Evolutionary conservation across 257 asterid species (phyloP).

Genomic region (Fraxinus excelsior): DNA sequence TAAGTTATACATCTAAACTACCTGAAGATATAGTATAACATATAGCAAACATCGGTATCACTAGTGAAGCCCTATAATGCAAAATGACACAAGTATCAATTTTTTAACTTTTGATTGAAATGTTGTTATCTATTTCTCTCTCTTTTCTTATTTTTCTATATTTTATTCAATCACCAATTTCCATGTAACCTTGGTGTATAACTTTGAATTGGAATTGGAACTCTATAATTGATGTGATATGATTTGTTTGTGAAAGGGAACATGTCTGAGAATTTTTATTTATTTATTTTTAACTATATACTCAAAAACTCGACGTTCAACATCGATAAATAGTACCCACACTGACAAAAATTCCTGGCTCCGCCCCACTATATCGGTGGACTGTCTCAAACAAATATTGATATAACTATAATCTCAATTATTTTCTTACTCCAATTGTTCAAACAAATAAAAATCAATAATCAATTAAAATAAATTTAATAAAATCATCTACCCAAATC

Average conservation of each 20-base stretch:
- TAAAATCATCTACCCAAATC: slow-evolving; percentile 10
- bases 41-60: not conserved
- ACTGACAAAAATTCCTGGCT: slow-evolving; percentile 46
- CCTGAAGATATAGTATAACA: not conserved
- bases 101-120: not conserved
- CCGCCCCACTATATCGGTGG: slow-evolving; percentile 32
- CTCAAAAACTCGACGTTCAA: too few species aligned
- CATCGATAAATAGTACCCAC: too few species aligned
- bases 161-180: not conserved
- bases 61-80: not conserved
- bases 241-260: not conserved
- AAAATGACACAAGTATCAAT: not conserved
- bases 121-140: not conserved
- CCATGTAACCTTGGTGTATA: not conserved
- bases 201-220: not conserved
- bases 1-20: not conserved
- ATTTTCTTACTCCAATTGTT: slow-evolving; percentile 5
- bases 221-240: not conserved
- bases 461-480: slow-evolving; percentile 4
- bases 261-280: too few species aligned
- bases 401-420: slow-evolving; percentile 29
- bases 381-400: slow-evolving; percentile 51
- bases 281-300: too few species aligned
- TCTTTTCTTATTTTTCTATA: not conserved
- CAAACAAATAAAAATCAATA: slow-evolving; percentile 22